Evolutionary conservation across 2,329 filamentous ascomycete species (phyloP).

Genomic region (Hymenoscyphus fraxineus): DNA sequence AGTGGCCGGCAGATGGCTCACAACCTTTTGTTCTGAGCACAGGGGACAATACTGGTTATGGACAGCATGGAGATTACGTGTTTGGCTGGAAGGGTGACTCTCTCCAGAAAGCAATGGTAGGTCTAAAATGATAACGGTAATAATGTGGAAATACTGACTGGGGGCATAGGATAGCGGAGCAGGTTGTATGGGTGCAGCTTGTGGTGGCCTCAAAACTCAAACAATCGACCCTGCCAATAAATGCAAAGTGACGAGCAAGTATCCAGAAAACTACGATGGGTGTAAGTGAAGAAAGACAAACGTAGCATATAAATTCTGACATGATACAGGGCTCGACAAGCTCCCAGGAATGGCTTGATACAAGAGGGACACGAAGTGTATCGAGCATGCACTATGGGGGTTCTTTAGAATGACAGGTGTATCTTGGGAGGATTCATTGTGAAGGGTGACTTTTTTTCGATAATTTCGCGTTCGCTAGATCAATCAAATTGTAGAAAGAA

Average conservation of each 20-base stretch:
- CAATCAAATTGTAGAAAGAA: background rate
- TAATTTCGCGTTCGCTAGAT: background rate
- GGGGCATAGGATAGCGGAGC: background rate
- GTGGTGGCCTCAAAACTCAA: conserved; percentile 9
- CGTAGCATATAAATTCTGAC: background rate
- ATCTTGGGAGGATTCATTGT: background rate
- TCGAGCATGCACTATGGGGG: background rate
- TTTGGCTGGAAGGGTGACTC: conserved; percentile 49
- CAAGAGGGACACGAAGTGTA: background rate
- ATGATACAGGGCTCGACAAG: background rate
- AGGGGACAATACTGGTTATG: conserved; percentile 44
- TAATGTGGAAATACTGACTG: no score
- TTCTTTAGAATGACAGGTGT: background rate
- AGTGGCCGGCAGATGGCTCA: conserved; percentile 44
- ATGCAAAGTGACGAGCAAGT: conserved; percentile 7
- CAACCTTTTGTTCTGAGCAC: conserved; percentile 43
- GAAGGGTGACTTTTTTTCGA: background rate
- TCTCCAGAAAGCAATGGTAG: conserved; percentile 38
- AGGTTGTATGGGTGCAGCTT: conserved; percentile 8
- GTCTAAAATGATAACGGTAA: no score
- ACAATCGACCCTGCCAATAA: background rate
- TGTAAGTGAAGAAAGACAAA: conserved; percentile 7
- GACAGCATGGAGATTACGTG: conserved; percentile 50
- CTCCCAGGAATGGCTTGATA: background rate
- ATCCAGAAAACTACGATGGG: conserved; percentile 9